A percentile compares a stretch with the other conserved stretches of the same genome.
These are phyloP conservation scores for Amanita muscaria DNA, from an alignment of 768 basidiomycete genomes.

Conservation along the genomic window DNA sequence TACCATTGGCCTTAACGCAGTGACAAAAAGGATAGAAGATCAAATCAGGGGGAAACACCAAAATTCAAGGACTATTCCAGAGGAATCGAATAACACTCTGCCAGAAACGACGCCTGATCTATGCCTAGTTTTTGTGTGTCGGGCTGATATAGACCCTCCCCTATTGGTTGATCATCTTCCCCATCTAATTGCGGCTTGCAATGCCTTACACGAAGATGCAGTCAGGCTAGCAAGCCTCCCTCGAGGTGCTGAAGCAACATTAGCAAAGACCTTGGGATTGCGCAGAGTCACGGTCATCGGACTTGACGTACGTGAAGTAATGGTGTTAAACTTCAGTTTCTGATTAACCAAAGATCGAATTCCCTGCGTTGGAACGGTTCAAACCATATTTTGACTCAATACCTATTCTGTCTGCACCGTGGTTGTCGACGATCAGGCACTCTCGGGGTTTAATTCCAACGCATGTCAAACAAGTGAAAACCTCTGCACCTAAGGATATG, in stretches of 20 bases:
- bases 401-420: conserved; percentile 54
- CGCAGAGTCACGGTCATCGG: conserved; percentile 59
- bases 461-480: conserved; percentile 74
- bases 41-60: conserved; percentile 34
- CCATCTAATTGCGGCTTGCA: conserved; percentile 68
- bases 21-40: conserved; percentile 63
- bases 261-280: conserved; percentile 58
- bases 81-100: conserved; percentile 7
- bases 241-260: conserved; percentile 49
- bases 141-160: conserved; percentile 66
- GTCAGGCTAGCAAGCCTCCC: conserved; percentile 60
- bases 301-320: conserved; percentile 40
- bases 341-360: conserved; percentile 23
- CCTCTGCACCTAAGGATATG: conserved; percentile 75
- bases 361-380: conserved; percentile 29
- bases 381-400: conserved; percentile 37
- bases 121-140: conserved; percentile 57
- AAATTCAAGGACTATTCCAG: conserved; percentile 18
- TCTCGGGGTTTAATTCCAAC: conserved; percentile 45
- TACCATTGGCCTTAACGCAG: conserved; percentile 68
- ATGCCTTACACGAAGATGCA: conserved; percentile 33
- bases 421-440: conserved; percentile 36
- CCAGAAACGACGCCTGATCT: conserved; percentile 18
- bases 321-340: conserved; percentile 13
- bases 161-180: conserved; percentile 68